phyloP scores from a whole-genome alignment of 164 flowering plant genomes.

The Stephania japonica region DNA sequence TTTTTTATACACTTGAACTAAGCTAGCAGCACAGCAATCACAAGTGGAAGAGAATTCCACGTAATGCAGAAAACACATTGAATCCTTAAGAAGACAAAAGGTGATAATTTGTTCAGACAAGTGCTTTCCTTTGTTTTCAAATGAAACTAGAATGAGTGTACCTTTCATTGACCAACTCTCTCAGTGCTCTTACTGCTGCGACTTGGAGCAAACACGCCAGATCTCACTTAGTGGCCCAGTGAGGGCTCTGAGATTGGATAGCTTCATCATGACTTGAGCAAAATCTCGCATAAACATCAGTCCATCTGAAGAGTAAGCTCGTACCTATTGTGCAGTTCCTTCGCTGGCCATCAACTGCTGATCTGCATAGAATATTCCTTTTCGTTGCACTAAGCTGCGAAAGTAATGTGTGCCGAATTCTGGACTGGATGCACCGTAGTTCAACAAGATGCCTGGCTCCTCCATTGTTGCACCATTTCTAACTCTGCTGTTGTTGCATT shows the following conservation, averaged over 20 bases:
- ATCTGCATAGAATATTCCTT: slow-evolving; percentile 48
- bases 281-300: slow-evolving; percentile 38
- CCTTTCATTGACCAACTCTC: no score
- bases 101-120: no score
- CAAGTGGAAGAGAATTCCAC: no score
- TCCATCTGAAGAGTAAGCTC: slow-evolving; percentile 41
- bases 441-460: slow-evolving; percentile 16
- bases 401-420: slow-evolving; percentile 39
- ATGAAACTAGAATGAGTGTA: no score
- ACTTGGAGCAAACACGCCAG: slow-evolving; percentile 37
- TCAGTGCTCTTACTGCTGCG: no score
- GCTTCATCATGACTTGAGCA: slow-evolving; percentile 42
- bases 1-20: no score
- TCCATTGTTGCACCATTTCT: not conserved
- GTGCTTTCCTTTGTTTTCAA: no score
- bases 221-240: slow-evolving; percentile 42
- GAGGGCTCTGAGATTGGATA: slow-evolving; percentile 32
- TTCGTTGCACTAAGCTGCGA: slow-evolving; percentile 26
- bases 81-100: no score
- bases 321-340: slow-evolving; percentile 31
- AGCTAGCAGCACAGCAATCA: no score
- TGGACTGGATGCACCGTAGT: slow-evolving; percentile 9
- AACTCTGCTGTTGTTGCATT: slow-evolving; percentile 20
- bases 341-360: slow-evolving; percentile 46
- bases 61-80: no score